phyloP scores from a whole-genome alignment of 106 monocot species.

The Xerophyta viscosa region DNA sequence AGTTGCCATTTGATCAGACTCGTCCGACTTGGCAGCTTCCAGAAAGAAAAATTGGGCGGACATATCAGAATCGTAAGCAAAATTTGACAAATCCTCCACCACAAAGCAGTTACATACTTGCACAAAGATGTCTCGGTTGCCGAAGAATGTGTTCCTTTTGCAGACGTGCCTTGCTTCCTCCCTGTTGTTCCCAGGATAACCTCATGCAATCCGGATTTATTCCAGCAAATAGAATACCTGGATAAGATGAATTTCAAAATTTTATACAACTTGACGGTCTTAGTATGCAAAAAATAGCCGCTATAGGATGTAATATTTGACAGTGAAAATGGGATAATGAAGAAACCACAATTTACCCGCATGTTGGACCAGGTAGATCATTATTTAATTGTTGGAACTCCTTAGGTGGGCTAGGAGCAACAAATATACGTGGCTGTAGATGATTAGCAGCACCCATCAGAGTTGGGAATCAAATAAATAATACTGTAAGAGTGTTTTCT shows the following conservation, averaged over 20 bases:
- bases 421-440: conserved; percentile 38
- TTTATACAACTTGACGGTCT: neutral
- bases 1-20: neutral
- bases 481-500: no score
- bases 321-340: neutral
- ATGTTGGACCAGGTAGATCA: conserved; percentile 51
- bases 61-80: no score
- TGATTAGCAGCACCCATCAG: neutral
- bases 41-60: neutral
- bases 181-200: conserved; percentile 89
- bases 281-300: neutral
- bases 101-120: conserved; percentile 45
- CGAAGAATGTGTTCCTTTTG: conserved; percentile 63
- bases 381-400: conserved; percentile 45
- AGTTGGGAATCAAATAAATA: no score
- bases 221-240: conserved; percentile 97
- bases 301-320: neutral
- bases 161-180: conserved; percentile 89
- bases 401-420: conserved; percentile 43
- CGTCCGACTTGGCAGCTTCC: neutral
- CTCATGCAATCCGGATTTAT: conserved; percentile 77
- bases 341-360: conserved; percentile 62
- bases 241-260: conserved; percentile 3
- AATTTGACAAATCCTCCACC: no score
- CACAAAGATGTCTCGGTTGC: conserved; percentile 78